phyloP scores from a whole-genome alignment of 1,284 basidiomycete genomes.

The Cutaneotrichosporon mucoides region DNA sequence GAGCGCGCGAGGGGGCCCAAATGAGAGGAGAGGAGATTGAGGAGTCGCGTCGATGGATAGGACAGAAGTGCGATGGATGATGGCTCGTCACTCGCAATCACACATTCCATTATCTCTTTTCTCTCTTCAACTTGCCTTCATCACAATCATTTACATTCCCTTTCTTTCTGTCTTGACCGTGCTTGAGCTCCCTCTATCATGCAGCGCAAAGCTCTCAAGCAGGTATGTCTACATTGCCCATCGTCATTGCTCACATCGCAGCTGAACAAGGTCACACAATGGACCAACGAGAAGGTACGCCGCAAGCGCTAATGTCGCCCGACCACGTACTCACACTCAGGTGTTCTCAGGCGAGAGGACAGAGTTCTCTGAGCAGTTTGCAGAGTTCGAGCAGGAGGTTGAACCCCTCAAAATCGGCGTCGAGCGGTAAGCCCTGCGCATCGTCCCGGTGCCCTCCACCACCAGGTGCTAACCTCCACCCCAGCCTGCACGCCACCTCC shows the following conservation, averaged over 20 bases:
- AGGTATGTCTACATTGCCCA: conserved; percentile 25
- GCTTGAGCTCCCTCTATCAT: conserved; percentile 17
- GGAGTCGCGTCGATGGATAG: no score
- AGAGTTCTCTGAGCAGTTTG: conserved; percentile 61
- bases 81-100: no score
- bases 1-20: no score
- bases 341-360: conserved; percentile 65
- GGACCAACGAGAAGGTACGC: conserved; percentile 46
- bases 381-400: conserved; percentile 64
- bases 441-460: no score
- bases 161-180: no score
- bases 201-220: conserved; percentile 47
- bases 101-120: no score
- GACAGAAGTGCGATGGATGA: no score
- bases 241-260: conserved; percentile 13
- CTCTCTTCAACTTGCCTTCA: no score
- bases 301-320: neutral
- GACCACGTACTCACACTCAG: conserved; percentile 26
- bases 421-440: conserved; percentile 54
- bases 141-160: no score
- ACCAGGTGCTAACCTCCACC: neutral
- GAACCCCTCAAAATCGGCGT: conserved; percentile 63
- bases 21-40: no score
- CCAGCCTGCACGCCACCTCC: conserved; percentile 46
- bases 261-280: conserved; percentile 48